phyloP scores from a whole-genome alignment of 495 filamentous ascomycete species.

The Daldinia concentrica region DNA sequence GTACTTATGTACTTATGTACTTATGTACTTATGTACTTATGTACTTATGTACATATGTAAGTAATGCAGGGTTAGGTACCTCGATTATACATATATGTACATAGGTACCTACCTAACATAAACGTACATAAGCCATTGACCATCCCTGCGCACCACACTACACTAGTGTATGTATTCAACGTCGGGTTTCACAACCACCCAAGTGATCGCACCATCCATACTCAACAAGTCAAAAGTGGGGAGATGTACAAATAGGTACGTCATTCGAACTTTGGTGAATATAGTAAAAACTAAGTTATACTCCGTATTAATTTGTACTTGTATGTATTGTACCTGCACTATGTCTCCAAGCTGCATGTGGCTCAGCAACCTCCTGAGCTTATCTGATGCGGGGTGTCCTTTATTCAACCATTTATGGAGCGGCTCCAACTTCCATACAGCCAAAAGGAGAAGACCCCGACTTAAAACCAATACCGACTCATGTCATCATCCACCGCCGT shows the following conservation, averaged over 20 bases:
- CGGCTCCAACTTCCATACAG: conserved; percentile 19
- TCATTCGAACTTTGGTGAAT: conserved; percentile 1
- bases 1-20: no score
- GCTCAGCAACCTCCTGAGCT: conserved; percentile 33
- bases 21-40: no score
- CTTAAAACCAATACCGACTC: conserved; percentile 17
- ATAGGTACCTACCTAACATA: no score
- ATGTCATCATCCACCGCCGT: conserved; percentile 29
- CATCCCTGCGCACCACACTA: conserved; percentile 7
- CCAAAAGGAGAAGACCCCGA: conserved; percentile 20
- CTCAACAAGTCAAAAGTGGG: conserved; percentile 25
- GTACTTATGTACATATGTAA: no score
- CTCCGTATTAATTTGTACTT: background rate
- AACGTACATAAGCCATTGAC: background rate
- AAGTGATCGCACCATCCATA: conserved; percentile 6
- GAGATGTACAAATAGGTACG: conserved; percentile 20
- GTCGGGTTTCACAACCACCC: background rate
- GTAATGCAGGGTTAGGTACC: no score
- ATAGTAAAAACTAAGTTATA: background rate
- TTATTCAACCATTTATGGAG: conserved; percentile 31
- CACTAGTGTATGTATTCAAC: no score
- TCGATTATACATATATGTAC: no score
- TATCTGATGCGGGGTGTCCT: conserved; percentile 45
- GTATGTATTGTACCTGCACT: background rate
- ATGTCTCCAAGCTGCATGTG: conserved; percentile 5